Conservation (phyloP, 1,139 yeast species). For the Saccharomyces hybrid region DNA sequence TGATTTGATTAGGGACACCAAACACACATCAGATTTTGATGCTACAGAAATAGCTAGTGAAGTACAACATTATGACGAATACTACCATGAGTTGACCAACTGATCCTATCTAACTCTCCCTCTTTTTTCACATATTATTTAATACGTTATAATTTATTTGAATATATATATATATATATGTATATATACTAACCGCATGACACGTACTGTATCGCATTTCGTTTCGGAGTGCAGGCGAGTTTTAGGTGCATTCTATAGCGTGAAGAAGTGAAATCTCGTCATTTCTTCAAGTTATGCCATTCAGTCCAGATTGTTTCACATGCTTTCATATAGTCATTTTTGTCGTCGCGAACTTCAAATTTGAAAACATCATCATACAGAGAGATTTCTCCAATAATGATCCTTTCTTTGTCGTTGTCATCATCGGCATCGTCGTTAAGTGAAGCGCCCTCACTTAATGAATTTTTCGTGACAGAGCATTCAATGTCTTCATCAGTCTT, state of each 20-base stretch:
- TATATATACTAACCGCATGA: not conserved
- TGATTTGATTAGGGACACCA: slow-evolving; percentile 38
- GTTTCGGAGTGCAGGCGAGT: not conserved
- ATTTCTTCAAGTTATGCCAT: not conserved
- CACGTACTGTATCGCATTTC: not conserved
- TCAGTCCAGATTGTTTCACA: not conserved
- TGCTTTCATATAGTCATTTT: not conserved
- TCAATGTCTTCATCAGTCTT: not conserved
- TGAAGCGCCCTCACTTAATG: not conserved
- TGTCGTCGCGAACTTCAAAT: not conserved
- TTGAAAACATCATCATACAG: not conserved
- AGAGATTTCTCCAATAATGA: not conserved
- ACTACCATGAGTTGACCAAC: slow-evolving; percentile 8
- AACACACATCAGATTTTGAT: slow-evolving; percentile 35
- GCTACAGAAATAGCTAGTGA: slow-evolving; percentile 3
- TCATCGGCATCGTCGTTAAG: not conserved
- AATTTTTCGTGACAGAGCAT: not conserved
- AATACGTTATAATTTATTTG: not conserved
- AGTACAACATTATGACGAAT: slow-evolving; percentile 6
- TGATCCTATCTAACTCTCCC: not conserved
- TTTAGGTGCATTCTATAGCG: not conserved
- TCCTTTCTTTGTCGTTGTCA: not conserved
- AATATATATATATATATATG: not conserved
- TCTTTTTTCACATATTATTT: not conserved
- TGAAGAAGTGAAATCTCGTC: not conserved